These are phyloP conservation scores for Scleroderma citrinum DNA, from an alignment of 768 basidiomycete genomes.

Conservation along the genomic window DNA sequence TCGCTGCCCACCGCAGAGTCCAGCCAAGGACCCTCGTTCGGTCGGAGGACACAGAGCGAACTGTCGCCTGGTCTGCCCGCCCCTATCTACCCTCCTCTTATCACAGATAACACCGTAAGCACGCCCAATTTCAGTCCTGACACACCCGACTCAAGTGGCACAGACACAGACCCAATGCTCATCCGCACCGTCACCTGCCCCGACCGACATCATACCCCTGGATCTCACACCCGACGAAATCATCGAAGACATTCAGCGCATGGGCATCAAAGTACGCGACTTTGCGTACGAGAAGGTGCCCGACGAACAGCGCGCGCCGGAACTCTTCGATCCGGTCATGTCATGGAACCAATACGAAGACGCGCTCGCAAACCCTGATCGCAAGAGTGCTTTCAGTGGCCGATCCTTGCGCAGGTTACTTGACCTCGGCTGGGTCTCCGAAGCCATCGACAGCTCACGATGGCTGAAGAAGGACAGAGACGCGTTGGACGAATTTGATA, in stretches of 20 bases:
- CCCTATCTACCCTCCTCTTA: slow-evolving; percentile 6
- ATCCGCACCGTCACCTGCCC: slow-evolving; percentile 26
- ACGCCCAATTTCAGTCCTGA: not conserved
- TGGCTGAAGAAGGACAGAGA: slow-evolving; percentile 24
- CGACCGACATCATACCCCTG: slow-evolving; percentile 28
- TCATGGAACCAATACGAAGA: slow-evolving; percentile 27
- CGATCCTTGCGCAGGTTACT: slow-evolving; percentile 23
- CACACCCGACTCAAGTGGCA: not conserved
- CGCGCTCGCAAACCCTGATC: slow-evolving; percentile 14
- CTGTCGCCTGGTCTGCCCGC: slow-evolving; percentile 8
- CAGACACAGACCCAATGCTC: slow-evolving; percentile 11
- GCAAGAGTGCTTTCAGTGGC: slow-evolving; percentile 18
- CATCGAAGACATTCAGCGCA: slow-evolving; percentile 24
- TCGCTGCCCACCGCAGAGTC: slow-evolving; percentile 12
- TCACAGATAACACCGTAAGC: slow-evolving; percentile 25
- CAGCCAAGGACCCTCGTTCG: slow-evolving; percentile 16
- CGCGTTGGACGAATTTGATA: slow-evolving; percentile 21
- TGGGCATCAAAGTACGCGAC: slow-evolving; percentile 24
- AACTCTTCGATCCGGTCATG: slow-evolving; percentile 28
- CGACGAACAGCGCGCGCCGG: slow-evolving; percentile 12
- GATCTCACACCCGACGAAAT: slow-evolving; percentile 31
- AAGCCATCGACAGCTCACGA: slow-evolving; percentile 15
- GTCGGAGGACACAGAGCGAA: slow-evolving; percentile 23
- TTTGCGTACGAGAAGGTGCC: slow-evolving; percentile 22
- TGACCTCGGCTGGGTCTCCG: slow-evolving; percentile 24